These are phyloP conservation scores for Senna tora DNA, from an alignment of 306 rosid species.

Conservation along the genomic window DNA sequence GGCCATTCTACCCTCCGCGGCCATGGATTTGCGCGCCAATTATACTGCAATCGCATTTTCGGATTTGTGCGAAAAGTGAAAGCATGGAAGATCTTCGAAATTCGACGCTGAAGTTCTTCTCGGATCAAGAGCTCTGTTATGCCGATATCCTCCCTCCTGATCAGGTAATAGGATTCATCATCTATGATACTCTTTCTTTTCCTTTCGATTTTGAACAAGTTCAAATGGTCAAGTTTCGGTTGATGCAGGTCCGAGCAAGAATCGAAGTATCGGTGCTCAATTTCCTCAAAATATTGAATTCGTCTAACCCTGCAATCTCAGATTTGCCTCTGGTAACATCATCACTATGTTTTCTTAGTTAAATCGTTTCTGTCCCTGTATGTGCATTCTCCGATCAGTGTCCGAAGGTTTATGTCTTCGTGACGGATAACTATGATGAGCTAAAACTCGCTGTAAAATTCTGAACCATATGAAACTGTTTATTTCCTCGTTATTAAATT, in stretches of 20 bases:
- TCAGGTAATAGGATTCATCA: constrained; percentile 46
- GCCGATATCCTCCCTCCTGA: constrained; percentile 72
- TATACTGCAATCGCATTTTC: background rate
- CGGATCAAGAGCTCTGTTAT: constrained; percentile 73
- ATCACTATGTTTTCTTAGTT: background rate
- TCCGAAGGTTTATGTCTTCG: constrained; percentile 5
- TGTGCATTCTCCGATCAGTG: background rate
- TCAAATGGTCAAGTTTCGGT: background rate
- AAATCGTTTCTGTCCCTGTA: background rate
- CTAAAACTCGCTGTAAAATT: background rate
- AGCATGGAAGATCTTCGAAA: constrained; percentile 57
- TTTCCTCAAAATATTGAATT: constrained; percentile 71
- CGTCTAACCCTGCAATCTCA: constrained; percentile 77
- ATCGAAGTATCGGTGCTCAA: constrained; percentile 86
- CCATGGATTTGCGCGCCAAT: constrained; percentile 39
- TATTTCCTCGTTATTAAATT: background rate
- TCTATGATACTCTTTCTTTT: background rate
- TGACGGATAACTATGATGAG: background rate
- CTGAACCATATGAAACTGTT: background rate
- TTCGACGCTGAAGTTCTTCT: constrained; percentile 67
- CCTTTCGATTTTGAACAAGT: background rate
- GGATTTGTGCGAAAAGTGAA: background rate
- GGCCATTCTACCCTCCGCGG: background rate
- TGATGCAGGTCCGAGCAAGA: constrained; percentile 69
- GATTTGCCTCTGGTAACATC: constrained; percentile 68